phyloP scores from a whole-genome alignment of 1,139 yeast species.

The Geotrichum aggregatum region DNA sequence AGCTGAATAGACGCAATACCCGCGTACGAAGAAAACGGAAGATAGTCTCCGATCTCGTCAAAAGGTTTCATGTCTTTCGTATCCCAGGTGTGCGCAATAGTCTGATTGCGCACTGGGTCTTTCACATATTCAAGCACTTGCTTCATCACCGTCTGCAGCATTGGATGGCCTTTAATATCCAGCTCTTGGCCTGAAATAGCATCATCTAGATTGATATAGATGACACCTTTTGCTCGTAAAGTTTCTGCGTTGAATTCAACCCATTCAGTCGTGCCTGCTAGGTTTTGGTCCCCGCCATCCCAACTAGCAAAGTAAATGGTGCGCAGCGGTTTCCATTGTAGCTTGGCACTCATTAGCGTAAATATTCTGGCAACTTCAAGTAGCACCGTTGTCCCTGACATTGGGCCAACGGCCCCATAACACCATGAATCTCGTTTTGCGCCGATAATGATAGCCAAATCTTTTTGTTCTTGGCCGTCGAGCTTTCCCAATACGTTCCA shows the following conservation, averaged over 20 bases:
- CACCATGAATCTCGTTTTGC: conserved; percentile 79
- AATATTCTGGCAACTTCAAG: conserved; percentile 69
- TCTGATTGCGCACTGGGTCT: conserved; percentile 43
- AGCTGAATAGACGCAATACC: conserved; percentile 71
- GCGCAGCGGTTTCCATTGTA: conserved; percentile 80
- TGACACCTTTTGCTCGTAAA: conserved; percentile 58
- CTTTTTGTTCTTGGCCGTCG: conserved; percentile 74
- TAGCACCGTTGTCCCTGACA: conserved; percentile 71
- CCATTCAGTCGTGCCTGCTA: conserved; percentile 83
- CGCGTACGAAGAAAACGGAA: conserved; percentile 59
- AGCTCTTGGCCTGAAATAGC: conserved; percentile 62
- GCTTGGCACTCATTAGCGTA: conserved; percentile 59
- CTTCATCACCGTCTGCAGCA: conserved; percentile 49
- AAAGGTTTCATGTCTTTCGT: conserved; percentile 22
- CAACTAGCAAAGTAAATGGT: conserved; percentile 79
- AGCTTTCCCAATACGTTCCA: conserved; percentile 80
- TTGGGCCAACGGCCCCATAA: conserved; percentile 68
- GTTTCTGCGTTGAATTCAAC: conserved; percentile 54
- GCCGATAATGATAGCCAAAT: conserved; percentile 72
- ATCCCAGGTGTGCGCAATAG: conserved; percentile 38
- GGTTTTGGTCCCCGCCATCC: conserved; percentile 78
- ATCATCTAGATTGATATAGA: conserved; percentile 74
- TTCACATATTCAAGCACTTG: conserved; percentile 37
- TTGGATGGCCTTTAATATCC: conserved; percentile 62
- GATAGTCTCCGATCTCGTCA: conserved; percentile 50